A percentile compares a stretch with the other conserved stretches of the same genome.
Evolutionary conservation across 1,284 basidiomycete genomes (phyloP).

Genomic region (Volvariella volvacea): DNA sequence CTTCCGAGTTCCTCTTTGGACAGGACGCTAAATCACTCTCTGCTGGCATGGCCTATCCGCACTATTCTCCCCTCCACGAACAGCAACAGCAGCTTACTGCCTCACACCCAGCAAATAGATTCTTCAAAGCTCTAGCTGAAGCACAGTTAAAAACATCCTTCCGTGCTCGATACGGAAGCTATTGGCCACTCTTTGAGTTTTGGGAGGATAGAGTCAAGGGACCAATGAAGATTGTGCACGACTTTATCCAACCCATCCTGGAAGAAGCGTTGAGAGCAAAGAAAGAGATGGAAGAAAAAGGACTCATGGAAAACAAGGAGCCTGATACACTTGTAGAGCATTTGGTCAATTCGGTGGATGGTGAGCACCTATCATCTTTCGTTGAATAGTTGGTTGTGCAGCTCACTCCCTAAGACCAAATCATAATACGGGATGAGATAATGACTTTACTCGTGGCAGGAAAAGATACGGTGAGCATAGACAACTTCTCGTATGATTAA

Average conservation of each 20-base stretch:
- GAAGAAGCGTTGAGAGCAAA: slow-evolving; percentile 20
- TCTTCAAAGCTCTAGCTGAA: slow-evolving; percentile 30
- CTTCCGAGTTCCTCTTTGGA: slow-evolving; percentile 33
- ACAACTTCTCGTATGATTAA: slow-evolving; percentile 1
- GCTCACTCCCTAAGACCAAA: slow-evolving; percentile 17
- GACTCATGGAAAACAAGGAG: slow-evolving; percentile 19
- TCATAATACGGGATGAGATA: slow-evolving; percentile 32
- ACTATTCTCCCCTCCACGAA: slow-evolving; percentile 14
- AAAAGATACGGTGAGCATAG: slow-evolving; percentile 29
- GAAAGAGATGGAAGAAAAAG: slow-evolving; percentile 9
- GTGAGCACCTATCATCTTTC: slow-evolving; percentile 15
- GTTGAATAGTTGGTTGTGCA: neutral
- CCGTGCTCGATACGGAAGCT: slow-evolving; percentile 20
- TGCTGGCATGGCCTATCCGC: slow-evolving; percentile 28
- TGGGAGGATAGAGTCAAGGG: slow-evolving; percentile 28
- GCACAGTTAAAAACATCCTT: slow-evolving; percentile 26
- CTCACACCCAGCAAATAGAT: slow-evolving; percentile 25
- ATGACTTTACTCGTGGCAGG: slow-evolving; percentile 25
- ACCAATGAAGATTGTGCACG: slow-evolving; percentile 25
- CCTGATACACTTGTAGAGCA: slow-evolving; percentile 32
- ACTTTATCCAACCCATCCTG: slow-evolving; percentile 38
- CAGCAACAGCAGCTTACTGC: slow-evolving; percentile 12
- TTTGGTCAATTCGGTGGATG: slow-evolving; percentile 32
- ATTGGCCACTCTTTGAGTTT: slow-evolving; percentile 37
- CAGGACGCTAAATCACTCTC: slow-evolving; percentile 23